Conservation (phyloP, 306 rosid genomes). For the Trichosanthes truncata region DNA sequence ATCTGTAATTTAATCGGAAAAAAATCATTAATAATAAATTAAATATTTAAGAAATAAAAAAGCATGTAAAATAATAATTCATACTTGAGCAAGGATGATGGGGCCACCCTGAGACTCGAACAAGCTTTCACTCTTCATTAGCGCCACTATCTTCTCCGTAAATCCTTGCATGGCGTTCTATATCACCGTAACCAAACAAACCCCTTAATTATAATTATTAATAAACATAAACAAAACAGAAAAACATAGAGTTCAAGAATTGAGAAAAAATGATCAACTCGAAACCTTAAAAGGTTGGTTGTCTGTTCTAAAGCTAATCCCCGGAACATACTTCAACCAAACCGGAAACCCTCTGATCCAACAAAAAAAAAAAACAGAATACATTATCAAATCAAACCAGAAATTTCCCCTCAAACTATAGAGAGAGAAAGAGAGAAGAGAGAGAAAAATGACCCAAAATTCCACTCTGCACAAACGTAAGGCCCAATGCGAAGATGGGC, state of each 20-base stretch:
- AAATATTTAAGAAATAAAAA: neutral
- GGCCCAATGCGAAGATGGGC: constrained; percentile 98
- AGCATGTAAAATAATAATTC: neutral
- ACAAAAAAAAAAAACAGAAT: neutral
- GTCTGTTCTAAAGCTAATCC: constrained; percentile 94
- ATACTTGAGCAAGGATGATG: constrained; percentile 94
- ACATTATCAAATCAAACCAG: neutral
- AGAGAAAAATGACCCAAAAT: constrained; percentile 59
- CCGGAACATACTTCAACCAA: constrained; percentile 93
- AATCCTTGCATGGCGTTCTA: constrained; percentile 93
- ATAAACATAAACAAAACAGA: neutral
- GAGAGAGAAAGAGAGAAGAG: neutral
- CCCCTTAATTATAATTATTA: neutral
- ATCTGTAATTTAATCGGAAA: no score
- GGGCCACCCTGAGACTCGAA: constrained; percentile 98
- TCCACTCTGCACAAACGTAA: constrained; percentile 98
- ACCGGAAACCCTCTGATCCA: constrained; percentile 87
- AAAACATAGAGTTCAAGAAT: neutral
- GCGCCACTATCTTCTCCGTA: constrained; percentile 78
- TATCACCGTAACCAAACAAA: constrained; percentile 11
- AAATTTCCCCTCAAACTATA: neutral
- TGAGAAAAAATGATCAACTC: neutral
- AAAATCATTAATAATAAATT: neutral
- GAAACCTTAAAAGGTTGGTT: constrained; percentile 85
- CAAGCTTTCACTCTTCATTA: constrained; percentile 78